Conservation (phyloP, 129 eudicot genomes). For the Cynara cardunculus region DNA sequence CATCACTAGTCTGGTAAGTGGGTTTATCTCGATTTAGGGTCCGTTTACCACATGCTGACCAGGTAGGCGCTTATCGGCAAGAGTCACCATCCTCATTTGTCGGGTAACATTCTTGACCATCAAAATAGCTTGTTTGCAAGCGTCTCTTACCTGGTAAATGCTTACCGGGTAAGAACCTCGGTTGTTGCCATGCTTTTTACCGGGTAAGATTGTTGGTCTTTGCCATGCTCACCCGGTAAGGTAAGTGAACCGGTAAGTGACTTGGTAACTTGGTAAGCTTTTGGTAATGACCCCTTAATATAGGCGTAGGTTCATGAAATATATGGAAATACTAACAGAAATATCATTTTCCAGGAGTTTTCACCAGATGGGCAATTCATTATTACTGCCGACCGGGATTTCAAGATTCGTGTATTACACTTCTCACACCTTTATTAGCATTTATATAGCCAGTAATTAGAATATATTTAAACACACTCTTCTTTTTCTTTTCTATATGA, state of each 20-base stretch:
- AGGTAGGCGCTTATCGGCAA: no score
- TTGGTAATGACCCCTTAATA: neutral
- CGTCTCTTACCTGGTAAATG: no score
- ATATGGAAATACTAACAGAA: constrained; percentile 5
- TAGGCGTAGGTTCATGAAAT: neutral
- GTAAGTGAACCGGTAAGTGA: no score
- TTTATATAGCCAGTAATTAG: neutral
- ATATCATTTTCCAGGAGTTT: constrained; percentile 58
- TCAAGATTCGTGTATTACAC: constrained; percentile 81
- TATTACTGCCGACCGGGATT: constrained; percentile 93
- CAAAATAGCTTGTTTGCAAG: no score
- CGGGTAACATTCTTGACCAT: no score
- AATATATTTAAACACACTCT: neutral
- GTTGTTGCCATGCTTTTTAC: no score
- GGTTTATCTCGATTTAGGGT: constrained; percentile 1
- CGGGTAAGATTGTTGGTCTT: no score
- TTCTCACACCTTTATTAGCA: neutral
- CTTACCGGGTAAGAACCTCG: no score
- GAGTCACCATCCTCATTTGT: no score
- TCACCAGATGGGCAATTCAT: constrained; percentile 81
- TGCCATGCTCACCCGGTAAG: no score
- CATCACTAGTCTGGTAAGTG: constrained; percentile 76
- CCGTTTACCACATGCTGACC: no score
- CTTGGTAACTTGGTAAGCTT: no score
- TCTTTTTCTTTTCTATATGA: constrained; percentile 1